Evolutionary conservation across 2,329 filamentous ascomycete species (phyloP).

Genomic region (Elsinoe fawcettii): DNA sequence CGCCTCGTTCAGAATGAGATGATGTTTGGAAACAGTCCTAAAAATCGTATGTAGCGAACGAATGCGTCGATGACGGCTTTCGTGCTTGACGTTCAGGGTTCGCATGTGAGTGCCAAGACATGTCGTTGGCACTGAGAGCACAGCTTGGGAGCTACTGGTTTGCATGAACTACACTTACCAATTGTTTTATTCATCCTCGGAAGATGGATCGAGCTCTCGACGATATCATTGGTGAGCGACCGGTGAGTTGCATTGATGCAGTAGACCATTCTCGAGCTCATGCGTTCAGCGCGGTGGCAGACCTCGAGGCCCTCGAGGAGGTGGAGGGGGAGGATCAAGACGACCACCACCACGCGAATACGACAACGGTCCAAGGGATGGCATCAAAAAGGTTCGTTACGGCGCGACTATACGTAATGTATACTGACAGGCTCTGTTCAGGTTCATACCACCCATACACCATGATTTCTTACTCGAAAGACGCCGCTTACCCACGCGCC

Average conservation of each 20-base stretch:
- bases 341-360: conserved; percentile 20
- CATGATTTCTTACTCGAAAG: conserved; percentile 19
- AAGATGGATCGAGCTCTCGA: conserved; percentile 58
- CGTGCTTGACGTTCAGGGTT: neutral
- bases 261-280: conserved; percentile 15
- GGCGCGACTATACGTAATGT: neutral
- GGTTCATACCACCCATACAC: conserved; percentile 22
- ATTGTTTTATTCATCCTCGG: neutral
- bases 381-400: conserved; percentile 18
- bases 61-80: too few species aligned
- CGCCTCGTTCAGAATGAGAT: too few species aligned
- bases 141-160: too few species aligned
- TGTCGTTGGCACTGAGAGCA: neutral
- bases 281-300: conserved; percentile 20
- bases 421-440: neutral
- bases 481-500: conserved; percentile 22
- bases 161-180: neutral
- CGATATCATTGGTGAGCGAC: conserved; percentile 55
- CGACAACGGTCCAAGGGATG: conserved; percentile 18
- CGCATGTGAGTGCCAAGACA: neutral
- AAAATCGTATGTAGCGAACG: too few species aligned
- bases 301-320: conserved; percentile 18
- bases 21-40: too few species aligned
- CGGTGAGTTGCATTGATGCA: conserved; percentile 36
- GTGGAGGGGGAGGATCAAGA: conserved; percentile 22